Percentiles rank a stretch among this genome's conserved stretches.
Evolutionary conservation across 2,329 filamentous ascomycete species (phyloP).

Genomic region (Colletotrichum eleusines): DNA sequence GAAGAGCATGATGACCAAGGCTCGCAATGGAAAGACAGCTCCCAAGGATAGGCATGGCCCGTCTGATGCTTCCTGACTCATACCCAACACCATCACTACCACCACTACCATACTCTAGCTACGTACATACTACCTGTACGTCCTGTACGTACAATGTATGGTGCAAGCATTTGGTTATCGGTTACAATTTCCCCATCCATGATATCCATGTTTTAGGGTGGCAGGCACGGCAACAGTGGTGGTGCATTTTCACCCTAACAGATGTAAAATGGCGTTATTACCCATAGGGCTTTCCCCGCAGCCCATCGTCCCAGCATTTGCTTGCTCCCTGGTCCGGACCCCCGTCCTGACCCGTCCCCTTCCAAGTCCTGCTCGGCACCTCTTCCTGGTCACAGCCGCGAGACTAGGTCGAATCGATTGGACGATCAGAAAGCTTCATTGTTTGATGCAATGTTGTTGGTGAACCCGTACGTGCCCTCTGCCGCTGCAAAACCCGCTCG

Average conservation of each 20-base stretch:
- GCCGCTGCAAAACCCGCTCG: slow-evolving; percentile 14
- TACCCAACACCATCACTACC: neutral
- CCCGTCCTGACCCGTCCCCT: neutral
- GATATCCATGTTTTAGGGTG: slow-evolving; percentile 19
- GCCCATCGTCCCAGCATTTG: slow-evolving; percentile 32
- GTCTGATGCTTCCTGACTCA: slow-evolving; percentile 3
- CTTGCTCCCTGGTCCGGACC: slow-evolving; percentile 20
- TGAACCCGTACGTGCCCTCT: slow-evolving; percentile 24
- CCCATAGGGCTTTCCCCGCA: slow-evolving; percentile 31
- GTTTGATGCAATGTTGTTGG: slow-evolving; percentile 11
- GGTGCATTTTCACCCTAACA: neutral
- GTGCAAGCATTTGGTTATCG: too few species aligned
- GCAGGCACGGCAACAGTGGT: neutral
- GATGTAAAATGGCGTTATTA: slow-evolving; percentile 5
- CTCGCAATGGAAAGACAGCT: neutral
- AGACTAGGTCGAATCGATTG: slow-evolving; percentile 26
- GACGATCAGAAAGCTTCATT: slow-evolving; percentile 36
- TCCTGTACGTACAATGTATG: too few species aligned
- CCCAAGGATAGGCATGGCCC: too few species aligned
- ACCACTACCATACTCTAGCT: neutral
- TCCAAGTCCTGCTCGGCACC: slow-evolving; percentile 5
- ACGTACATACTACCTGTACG: too few species aligned
- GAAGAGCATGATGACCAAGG: slow-evolving; percentile 2
- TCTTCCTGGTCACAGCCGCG: slow-evolving; percentile 30
- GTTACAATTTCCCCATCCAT: slow-evolving; percentile 19